Conservation (phyloP, 2,329 filamentous ascomycete genomes). For the Thelonectria olida region DNA sequence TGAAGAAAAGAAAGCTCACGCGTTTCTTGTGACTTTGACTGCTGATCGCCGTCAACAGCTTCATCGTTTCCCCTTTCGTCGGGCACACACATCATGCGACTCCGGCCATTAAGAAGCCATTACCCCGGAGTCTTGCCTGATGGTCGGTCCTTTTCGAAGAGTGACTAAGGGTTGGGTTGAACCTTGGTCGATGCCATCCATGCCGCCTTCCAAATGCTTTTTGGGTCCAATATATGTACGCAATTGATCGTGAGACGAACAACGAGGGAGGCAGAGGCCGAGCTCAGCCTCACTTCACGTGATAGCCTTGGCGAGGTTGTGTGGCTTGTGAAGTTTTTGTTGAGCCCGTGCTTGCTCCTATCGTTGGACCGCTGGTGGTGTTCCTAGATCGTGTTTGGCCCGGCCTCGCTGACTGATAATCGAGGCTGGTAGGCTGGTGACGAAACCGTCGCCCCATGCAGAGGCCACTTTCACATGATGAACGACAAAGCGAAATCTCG, state of each 20-base stretch:
- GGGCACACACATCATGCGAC: neutral
- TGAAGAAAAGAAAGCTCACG: slow-evolving; percentile 5
- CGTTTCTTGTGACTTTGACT: slow-evolving; percentile 1
- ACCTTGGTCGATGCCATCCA: neutral
- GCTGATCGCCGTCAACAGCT: slow-evolving; percentile 5
- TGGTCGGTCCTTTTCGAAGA: neutral
- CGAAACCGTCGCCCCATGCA: slow-evolving; percentile 37
- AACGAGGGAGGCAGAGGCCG: no score
- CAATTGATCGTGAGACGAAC: no score
- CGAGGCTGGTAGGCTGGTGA: slow-evolving; percentile 33
- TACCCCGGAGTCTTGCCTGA: neutral
- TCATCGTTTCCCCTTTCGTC: slow-evolving; percentile 2
- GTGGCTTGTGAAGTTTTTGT: slow-evolving; percentile 20
- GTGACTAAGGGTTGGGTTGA: neutral
- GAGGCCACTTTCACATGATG: slow-evolving; percentile 45
- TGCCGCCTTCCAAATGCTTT: neutral
- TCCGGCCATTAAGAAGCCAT: neutral
- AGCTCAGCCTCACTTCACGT: slow-evolving; percentile 20
- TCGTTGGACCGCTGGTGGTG: neutral
- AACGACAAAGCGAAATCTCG: slow-evolving; percentile 23
- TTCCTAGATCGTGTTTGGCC: slow-evolving; percentile 28
- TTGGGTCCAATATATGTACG: no score
- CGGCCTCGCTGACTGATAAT: slow-evolving; percentile 31
- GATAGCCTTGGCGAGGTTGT: slow-evolving; percentile 7
- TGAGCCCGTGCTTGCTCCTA: slow-evolving; percentile 10